Base-by-base conservation (phyloP, 768 basidiomycete genomes). In the Tylopilus sp. region DNA sequence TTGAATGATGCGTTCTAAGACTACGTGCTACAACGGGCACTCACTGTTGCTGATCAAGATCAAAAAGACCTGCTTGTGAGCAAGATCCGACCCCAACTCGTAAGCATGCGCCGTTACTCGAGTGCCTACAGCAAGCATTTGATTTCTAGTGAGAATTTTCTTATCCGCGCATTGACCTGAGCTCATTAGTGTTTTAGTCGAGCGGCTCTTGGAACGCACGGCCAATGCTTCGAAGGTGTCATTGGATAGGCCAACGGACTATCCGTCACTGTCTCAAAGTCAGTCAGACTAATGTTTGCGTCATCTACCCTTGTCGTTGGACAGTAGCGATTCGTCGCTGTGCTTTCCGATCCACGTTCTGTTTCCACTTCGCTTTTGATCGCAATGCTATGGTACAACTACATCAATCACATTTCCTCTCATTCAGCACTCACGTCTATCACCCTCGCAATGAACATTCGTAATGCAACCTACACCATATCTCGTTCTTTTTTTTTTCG, bases 1-100 rank as follows among this genome's bases (percentile, higher is more conserved):
- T 43, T 58, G 25, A 56, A 51, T 22, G 29, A 53, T 31, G 24
- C 21, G 1, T 41, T 30, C 7, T 13, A 52, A 92, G 90, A 93
- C 69, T 94, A 92, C 65, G 92, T 94, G 53, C 77, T 93, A 40
- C 92, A 93, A 67, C 81, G 87, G 28, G 87, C 89, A 3, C 72
- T 95, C 48, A 72, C 72, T 21, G 79, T 86, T 19, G 84, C 81
- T 5, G 86, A 86, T 56, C 83, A 79, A 16, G 80, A 87, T 24
- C 92, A 95, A 72, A 82, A 81, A 68, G 84, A 86, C 45, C 66
- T 69, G 12, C 70, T 95, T 30, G 80, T 85, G 57, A 74, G 66
- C 54, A 77, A 78, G 59, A 82, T 92, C 28, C 78, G 80, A 33
- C 82, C 85, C 19, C 82, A 91, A 56, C 74, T 95, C 24, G 73